Conservation (phyloP, 192 early-diverging fungal species). For the Linnemannia zychae region DNA sequence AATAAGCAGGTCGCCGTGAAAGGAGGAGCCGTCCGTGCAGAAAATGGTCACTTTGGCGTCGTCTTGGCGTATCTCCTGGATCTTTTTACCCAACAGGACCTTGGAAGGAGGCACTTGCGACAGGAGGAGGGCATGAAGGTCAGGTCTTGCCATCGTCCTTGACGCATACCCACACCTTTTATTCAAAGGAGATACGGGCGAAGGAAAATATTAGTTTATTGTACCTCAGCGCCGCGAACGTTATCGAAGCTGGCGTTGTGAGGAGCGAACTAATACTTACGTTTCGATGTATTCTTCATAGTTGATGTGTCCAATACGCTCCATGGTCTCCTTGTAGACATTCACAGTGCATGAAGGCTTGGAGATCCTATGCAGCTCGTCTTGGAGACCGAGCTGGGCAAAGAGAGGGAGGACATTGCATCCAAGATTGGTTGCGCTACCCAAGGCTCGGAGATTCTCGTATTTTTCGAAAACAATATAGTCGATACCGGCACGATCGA, state of each 20-base stretch:
- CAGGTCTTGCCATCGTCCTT: slow-evolving; percentile 6
- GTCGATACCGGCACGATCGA: neutral
- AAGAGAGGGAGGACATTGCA: neutral
- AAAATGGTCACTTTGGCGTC: slow-evolving; percentile 13
- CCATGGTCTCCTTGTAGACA: slow-evolving; percentile 6
- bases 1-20: slow-evolving; percentile 19
- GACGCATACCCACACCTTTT: slow-evolving; percentile 8
- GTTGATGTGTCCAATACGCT: slow-evolving; percentile 4
- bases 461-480: neutral
- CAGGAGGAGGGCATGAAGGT: slow-evolving; percentile 5
- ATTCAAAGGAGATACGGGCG: too few relatives aligned
- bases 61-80: neutral
- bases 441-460: neutral
- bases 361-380: slow-evolving; percentile 1
- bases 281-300: slow-evolving; percentile 1
- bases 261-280: neutral
- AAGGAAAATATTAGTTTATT: neutral
- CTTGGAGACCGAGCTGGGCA: neutral
- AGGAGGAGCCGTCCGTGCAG: slow-evolving; percentile 12
- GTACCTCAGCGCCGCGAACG: neutral
- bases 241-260: neutral
- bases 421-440: neutral
- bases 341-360: slow-evolving; percentile 4
- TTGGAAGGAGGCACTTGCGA: neutral
- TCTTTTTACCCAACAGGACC: slow-evolving; percentile 12